A percentile compares a stretch with the other conserved stretches of the same genome.
These are phyloP conservation scores for Amesomyces nigricolor DNA, from an alignment of 2,329 filamentous ascomycete genomes.

Conservation along the genomic window DNA sequence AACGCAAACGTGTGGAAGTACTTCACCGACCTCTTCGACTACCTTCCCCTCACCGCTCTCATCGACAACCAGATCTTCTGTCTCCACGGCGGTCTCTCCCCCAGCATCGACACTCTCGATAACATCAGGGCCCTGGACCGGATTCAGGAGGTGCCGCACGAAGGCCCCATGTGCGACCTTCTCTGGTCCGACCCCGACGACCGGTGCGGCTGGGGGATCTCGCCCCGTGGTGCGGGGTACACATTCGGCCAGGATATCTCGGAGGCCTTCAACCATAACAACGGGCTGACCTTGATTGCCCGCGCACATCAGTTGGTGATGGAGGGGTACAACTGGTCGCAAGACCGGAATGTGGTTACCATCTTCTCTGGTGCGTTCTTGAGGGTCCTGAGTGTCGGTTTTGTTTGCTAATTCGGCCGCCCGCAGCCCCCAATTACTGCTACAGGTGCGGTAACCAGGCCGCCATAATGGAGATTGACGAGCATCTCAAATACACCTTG, in stretches of 20 bases:
- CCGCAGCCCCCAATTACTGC: constrained; percentile 81
- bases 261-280: constrained; percentile 99
- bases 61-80: constrained; percentile 99
- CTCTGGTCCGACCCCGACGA: constrained; percentile 98
- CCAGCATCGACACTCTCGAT: constrained; percentile 91
- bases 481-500: constrained; percentile 99
- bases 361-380: constrained; percentile 79
- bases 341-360: constrained; percentile 95
- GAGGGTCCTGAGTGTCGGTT: neutral
- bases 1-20: constrained; percentile 99
- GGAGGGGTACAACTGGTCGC: constrained; percentile 99
- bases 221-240: constrained; percentile 87
- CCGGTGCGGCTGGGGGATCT: constrained; percentile 92
- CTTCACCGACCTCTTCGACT: constrained; percentile 98
- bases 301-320: constrained; percentile 97
- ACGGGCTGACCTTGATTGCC: constrained; percentile 90
- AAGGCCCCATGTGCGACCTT: constrained; percentile 96
- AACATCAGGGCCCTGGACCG: constrained; percentile 93
- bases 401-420: constrained; percentile 26
- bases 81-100: constrained; percentile 91
- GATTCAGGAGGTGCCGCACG: constrained; percentile 97
- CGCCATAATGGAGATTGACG: constrained; percentile 99
- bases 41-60: constrained; percentile 90
- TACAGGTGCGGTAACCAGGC: constrained; percentile 99
- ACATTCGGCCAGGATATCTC: constrained; percentile 97